A percentile compares a stretch with the other conserved stretches of the same genome.
Evolutionary conservation across 1,284 basidiomycete species (phyloP).

Genomic region (Ceratobasidium sp.): DNA sequence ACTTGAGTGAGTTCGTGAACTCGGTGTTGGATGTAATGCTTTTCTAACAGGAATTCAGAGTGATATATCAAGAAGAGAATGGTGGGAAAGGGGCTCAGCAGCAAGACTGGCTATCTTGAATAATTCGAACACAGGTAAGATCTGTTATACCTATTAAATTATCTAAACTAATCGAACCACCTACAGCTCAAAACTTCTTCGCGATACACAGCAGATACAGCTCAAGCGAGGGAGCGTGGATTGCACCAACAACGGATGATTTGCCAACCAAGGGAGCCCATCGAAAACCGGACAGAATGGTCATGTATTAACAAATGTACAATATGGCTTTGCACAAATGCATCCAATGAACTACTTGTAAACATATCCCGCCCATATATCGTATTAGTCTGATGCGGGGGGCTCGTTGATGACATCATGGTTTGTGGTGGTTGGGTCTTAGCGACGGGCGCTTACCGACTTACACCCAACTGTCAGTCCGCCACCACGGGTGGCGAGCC

Average conservation of each 20-base stretch:
- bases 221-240: background rate
- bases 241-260: background rate
- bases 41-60: conserved; percentile 2
- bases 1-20: conserved; percentile 29
- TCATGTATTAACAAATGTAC: background rate
- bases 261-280: no score
- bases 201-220: background rate
- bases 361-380: no score
- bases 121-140: background rate
- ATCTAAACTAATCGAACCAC: background rate
- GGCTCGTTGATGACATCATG: conserved; percentile 4
- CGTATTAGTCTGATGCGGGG: no score
- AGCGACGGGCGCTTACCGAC: background rate
- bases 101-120: conserved; percentile 36
- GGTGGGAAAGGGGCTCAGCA: background rate
- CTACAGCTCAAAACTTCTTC: background rate
- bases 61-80: conserved; percentile 16
- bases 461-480: background rate
- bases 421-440: background rate
- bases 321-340: background rate
- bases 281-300: no score
- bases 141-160: background rate
- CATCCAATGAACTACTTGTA: no score
- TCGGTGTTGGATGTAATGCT: background rate
- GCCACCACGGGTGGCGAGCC: conserved; percentile 3